Evolutionary conservation across 495 filamentous ascomycete species (phyloP).

Genomic region (Aspergillus olivimuriae): DNA sequence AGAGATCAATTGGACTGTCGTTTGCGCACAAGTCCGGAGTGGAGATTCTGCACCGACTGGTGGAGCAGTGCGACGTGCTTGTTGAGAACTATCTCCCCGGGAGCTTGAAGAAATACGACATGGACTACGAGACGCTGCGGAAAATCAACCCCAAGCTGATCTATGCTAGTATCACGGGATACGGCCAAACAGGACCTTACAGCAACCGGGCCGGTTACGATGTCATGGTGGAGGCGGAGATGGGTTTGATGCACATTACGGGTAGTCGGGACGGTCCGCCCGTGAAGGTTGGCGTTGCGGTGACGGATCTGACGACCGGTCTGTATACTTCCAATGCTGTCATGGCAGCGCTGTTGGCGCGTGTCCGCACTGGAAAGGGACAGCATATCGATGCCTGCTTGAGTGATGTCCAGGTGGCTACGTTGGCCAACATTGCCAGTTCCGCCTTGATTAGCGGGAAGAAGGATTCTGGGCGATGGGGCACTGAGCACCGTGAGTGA

Average conservation of each 20-base stretch:
- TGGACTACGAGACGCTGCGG: slow-evolving; percentile 76
- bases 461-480: slow-evolving; percentile 84
- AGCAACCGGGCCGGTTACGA: slow-evolving; percentile 88
- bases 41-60: slow-evolving; percentile 78
- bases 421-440: slow-evolving; percentile 86
- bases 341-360: slow-evolving; percentile 82
- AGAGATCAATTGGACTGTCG: slow-evolving; percentile 86
- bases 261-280: slow-evolving; percentile 81
- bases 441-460: slow-evolving; percentile 85
- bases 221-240: slow-evolving; percentile 98
- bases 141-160: slow-evolving; percentile 71
- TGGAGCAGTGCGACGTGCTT: slow-evolving; percentile 78
- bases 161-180: slow-evolving; percentile 66
- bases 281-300: slow-evolving; percentile 95
- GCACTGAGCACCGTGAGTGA: slow-evolving; percentile 86
- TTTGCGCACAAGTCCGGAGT: slow-evolving; percentile 81
- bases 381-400: slow-evolving; percentile 90
- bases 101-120: slow-evolving; percentile 79
- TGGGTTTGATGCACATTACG: slow-evolving; percentile 98
- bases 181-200: slow-evolving; percentile 92
- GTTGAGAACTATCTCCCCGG: slow-evolving; percentile 97
- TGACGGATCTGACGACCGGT: slow-evolving; percentile 92
- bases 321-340: slow-evolving; percentile 96
- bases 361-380: slow-evolving; percentile 62
- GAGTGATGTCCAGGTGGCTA: slow-evolving; percentile 92